Evolutionary conservation across 2,329 filamentous ascomycete genomes (phyloP), one percentile per base, ranked within the genome.

Genomic region (Cercospora sesami): DNA sequence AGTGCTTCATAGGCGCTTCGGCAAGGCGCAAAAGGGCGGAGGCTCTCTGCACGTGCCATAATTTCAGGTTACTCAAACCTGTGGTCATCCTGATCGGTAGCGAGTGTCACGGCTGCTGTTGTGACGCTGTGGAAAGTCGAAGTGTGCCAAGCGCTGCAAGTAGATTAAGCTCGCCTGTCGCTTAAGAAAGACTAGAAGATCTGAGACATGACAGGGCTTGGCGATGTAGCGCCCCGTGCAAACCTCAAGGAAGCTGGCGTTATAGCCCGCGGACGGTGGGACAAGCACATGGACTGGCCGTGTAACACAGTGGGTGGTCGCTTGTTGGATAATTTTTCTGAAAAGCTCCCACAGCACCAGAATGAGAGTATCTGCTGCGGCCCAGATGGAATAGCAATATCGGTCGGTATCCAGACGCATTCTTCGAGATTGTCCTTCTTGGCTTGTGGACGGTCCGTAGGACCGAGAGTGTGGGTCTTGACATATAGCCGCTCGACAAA

Each of bases 131-230:
- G 61, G 60, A 26, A 31, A 10, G 23, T 62, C 45, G 42, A 42
- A 33, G 59, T 30, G 36, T 65, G 64, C 69, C 67, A 65, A 71
- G 69, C 18, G 55, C 68, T 53, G 68, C 70, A 65, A 53, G 66
- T 70, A 70, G 60, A 72, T 69, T 68, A 65, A 61, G 64, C 60
- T 69, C 66, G 70, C 68, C 65, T 69, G 63, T 64, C 48, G 36
- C 63, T 48, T 48, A 48, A 36, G 64, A n/a, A 51, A 64, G 23
- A 68, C 42, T 48, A 36, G 64, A 53, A 67, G 23, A 72, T 59
- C 59, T 68, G 70, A 72, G 67, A 72, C 70, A 64, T 53, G 60
- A 51, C 10, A 58, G 31, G 23, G 36, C 55, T 70, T 67, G 61
- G 63, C 59, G 51, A 31, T 39, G 42, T 60, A 65, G 60, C 21